These are phyloP conservation scores for Fusarium brachygibbosum DNA, from an alignment of 2,329 filamentous ascomycete species.

Conservation along the genomic window DNA sequence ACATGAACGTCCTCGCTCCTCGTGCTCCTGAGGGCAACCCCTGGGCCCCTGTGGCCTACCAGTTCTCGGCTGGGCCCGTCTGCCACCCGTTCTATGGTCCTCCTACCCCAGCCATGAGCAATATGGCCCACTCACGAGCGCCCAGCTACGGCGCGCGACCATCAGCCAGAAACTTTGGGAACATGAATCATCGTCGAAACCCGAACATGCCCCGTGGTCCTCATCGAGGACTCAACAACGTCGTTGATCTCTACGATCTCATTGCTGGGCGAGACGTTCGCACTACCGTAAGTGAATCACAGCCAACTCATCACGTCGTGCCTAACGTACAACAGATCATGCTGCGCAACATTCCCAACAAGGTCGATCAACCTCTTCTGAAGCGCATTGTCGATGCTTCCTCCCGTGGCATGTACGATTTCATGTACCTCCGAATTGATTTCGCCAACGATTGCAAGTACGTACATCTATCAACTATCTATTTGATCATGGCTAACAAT, in stretches of 20 bases:
- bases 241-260: conserved; percentile 62
- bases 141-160: neutral
- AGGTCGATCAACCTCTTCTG: conserved; percentile 81
- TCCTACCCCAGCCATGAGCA: conserved; percentile 53
- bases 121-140: conserved; percentile 54
- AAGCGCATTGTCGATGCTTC: conserved; percentile 84
- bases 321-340: conserved; percentile 74
- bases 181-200: conserved; percentile 43
- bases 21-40: conserved; percentile 35
- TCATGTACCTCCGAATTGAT: conserved; percentile 94
- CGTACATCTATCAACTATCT: conserved; percentile 52
- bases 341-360: conserved; percentile 95
- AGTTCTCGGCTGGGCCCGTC: conserved; percentile 46
- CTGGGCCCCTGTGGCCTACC: conserved; percentile 38
- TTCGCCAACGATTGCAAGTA: conserved; percentile 88
- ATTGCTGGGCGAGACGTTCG: conserved; percentile 76
- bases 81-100: conserved; percentile 49
- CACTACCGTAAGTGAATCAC: conserved; percentile 71
- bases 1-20: conserved; percentile 15
- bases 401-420: conserved; percentile 88
- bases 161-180: neutral
- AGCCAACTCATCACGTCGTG: neutral
- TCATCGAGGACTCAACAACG: conserved; percentile 61
- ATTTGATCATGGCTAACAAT: conserved; percentile 43
- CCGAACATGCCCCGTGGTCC: neutral